phyloP scores from a whole-genome alignment of 805 yeast genomes.

The Starmerella vitae region DNA sequence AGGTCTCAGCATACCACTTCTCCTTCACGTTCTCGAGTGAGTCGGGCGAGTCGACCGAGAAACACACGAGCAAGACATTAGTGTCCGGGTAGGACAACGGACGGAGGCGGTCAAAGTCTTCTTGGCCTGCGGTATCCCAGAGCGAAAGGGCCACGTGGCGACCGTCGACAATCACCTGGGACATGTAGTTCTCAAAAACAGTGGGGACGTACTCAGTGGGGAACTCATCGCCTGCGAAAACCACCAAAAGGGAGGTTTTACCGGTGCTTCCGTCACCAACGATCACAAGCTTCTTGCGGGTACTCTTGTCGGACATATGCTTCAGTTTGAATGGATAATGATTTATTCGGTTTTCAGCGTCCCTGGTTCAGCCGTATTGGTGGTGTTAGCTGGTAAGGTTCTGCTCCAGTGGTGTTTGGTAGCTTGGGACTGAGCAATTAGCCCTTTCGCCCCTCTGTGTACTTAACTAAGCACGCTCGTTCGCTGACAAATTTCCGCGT shows the following conservation, averaged over 20 bases:
- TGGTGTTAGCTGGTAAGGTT: conserved; percentile 2
- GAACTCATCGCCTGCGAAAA: conserved; percentile 76
- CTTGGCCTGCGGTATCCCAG: conserved; percentile 99
- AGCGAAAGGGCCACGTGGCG: conserved; percentile 85
- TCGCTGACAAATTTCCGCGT: too few species aligned
- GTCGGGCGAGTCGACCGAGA: conserved; percentile 81
- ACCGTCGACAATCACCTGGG: conserved; percentile 86
- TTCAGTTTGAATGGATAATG: neutral
- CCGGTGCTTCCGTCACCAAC: conserved; percentile 99
- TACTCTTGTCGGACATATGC: conserved; percentile 19
- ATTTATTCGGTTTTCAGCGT: neutral
- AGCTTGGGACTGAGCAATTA: conserved; percentile 1
- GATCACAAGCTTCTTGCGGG: conserved; percentile 56
- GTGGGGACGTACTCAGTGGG: conserved; percentile 94
- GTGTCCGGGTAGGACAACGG: conserved; percentile 88
- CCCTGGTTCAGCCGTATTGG: neutral
- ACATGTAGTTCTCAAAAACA: conserved; percentile 93
- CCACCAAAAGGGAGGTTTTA: conserved; percentile 77
- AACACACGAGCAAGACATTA: conserved; percentile 81
- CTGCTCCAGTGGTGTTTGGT: neutral
- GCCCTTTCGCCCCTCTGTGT: neutral
- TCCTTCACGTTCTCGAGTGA: conserved; percentile 88
- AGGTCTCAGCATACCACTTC: conserved; percentile 88
- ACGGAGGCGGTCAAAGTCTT: conserved; percentile 87
- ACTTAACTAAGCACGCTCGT: too few species aligned